Base-by-base conservation (phyloP, 148 eudicot genomes). In the Rhododendron henanense region DNA sequence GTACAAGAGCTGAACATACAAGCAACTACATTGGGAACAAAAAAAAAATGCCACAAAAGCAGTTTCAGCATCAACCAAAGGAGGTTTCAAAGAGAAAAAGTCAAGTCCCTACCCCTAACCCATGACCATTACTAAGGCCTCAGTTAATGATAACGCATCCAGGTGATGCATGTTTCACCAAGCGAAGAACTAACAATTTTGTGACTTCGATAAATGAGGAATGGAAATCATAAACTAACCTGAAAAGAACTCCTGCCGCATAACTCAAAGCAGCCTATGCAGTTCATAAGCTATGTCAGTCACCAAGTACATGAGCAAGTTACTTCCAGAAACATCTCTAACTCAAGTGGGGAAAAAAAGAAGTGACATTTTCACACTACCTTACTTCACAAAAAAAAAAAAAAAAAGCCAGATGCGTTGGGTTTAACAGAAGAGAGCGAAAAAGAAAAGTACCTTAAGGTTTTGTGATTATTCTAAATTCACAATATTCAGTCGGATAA, bases 221-320 rank as follows among this genome's bases (percentile, higher is more conserved):
- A 50, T 48, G 37, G 9, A 77, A 55, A 33, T 25, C 67, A 45
- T 9, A 57, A 47, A 88, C 91, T 79, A 84, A 97, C 99, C 99
- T 97, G 91, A 91, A 95, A 90, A 91, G 93, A 77, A 97, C 99
- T 86, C 99, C 99, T 33, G 87, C 82, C 65, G 93, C 96, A 91
- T 97, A 97, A 91, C 99, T 97, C 89, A 95, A 85, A 82, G 98
- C 95, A 90, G 99, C 96, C 99, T 97, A 85, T 25, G 84, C 84
- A 87, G 78, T 57, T 86, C 35, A 83, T 41, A 80, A 65, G 88
- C 81, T 45, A 78, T 83, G 59, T 41, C 51, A 31, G 63, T 87
- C 28, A 90, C 85, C 45, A 61, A 86, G 67, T 67, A 79, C 55
- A 78, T 67, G 33, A 86, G n/a, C 69, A 18, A 18, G 50, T 18